Base-by-base conservation (phyloP, 2,329 filamentous ascomycete genomes). In the Aspergillus spinulosporus region DNA sequence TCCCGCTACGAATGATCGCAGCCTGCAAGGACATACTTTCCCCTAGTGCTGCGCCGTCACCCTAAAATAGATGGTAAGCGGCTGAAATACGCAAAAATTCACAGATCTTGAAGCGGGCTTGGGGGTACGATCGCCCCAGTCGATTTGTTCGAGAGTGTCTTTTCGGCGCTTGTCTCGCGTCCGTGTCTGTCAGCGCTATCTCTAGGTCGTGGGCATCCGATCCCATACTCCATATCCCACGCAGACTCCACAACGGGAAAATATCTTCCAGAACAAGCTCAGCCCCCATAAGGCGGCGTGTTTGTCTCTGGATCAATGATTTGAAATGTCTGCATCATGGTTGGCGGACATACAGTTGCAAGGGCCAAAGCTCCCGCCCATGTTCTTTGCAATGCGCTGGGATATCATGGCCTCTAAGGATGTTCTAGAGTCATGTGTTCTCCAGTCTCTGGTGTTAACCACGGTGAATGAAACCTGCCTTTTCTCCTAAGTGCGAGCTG, bases 151-250 rank as follows among this genome's bases (percentile, higher is more conserved):
- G 42, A n/a, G 42, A 26, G 4, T 34, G 9, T 26, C 40, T 49
- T 55, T 55, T 56, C 21, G 42, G 53, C 36, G 53, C 53, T 51
- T 47, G 47, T 43, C 42, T 51, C 48, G 53, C 47, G 34, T 45
- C 39, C 12, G 15, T 15, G 11, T 29, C 32, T 28, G 15, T 39
- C 49, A 46, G 12, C 29, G 39, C 14, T 28, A 39, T 28, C 15
- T 12, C 21, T 21, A 21, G 21, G 21, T 21, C 21, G 21, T 21
- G 21, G 21, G 21, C 21, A 21, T 21, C 21, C 21, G 21, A 21
- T 21, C 21, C 21, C 21, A 21, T 21, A 21, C 21, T 21, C 21
- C 21, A 21, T 31, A 40, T 46, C 26, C 26, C 11, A 21, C 28
- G n/a, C 43, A 5, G 5, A 32, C 43, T 46, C 43, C 43, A 46